Conservation (phyloP, 129 eudicot species). For the Rutidosis leptorrhynchoides region DNA sequence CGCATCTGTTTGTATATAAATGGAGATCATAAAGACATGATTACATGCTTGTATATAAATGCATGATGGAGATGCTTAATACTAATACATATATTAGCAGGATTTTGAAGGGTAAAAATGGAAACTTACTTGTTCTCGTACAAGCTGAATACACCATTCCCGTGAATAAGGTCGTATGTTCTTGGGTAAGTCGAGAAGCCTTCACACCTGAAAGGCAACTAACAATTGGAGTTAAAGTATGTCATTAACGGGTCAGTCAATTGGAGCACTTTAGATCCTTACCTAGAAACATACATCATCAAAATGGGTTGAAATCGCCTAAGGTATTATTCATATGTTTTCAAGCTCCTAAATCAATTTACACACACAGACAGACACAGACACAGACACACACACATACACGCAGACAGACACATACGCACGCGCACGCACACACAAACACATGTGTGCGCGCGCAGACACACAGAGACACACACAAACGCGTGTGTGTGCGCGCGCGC, state of each 20-base stretch:
- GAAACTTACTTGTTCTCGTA: conserved; percentile 71
- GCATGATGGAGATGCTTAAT: background rate
- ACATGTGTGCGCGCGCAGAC: no score
- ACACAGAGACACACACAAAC: no score
- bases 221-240: background rate
- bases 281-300: background rate
- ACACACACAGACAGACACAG: no score
- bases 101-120: background rate
- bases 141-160: conserved; percentile 69
- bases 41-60: background rate
- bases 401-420: no score
- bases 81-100: background rate
- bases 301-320: background rate
- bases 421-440: no score
- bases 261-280: background rate
- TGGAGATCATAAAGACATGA: background rate
- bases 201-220: conserved; percentile 66
- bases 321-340: background rate
- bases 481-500: no score
- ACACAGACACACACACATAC: no score
- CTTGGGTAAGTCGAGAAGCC: conserved; percentile 97
- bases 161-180: conserved; percentile 88
- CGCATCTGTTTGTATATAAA: conserved; percentile 50
- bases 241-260: background rate
- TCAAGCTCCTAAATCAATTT: background rate